phyloP scores from a whole-genome alignment of 2,329 filamentous ascomycete species.

The Gaeumannomyces tritici region DNA sequence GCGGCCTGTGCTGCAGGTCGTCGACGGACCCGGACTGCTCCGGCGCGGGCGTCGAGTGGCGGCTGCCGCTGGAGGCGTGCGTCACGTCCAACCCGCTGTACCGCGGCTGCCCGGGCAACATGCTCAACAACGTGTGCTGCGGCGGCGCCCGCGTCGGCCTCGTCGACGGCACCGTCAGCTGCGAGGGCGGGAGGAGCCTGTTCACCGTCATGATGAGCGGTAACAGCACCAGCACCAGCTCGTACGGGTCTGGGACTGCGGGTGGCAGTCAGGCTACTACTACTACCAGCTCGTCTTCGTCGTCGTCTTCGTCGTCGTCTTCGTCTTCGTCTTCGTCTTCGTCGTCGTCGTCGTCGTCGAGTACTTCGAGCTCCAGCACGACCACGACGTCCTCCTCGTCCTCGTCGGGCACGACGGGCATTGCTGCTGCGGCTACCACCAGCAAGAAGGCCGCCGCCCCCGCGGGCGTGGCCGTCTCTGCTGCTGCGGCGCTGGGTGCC shows the following conservation, averaged over 20 bases:
- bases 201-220: constrained; percentile 1
- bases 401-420: background rate
- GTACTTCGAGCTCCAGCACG: background rate
- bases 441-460: background rate
- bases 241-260: background rate
- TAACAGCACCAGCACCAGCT: background rate
- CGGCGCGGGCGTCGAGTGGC: constrained; percentile 2
- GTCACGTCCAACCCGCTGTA: constrained; percentile 1
- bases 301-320: too few relatives aligned
- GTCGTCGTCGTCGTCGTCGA: too few relatives aligned
- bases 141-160: background rate
- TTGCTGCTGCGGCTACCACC: too few relatives aligned
- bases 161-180: constrained; percentile 17
- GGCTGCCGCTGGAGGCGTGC: constrained; percentile 3
- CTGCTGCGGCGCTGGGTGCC: background rate
- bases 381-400: background rate
- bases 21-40: background rate
- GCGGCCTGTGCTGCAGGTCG: constrained; percentile 3
- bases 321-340: background rate
- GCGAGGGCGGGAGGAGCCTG: constrained; percentile 1
- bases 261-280: background rate
- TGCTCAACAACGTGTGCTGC: constrained; percentile 5
- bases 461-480: background rate
- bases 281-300: background rate
- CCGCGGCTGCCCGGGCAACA: constrained; percentile 5